Base-by-base conservation (phyloP, 2,329 filamentous ascomycete genomes). In the Fusarium sterilihyphosum region DNA sequence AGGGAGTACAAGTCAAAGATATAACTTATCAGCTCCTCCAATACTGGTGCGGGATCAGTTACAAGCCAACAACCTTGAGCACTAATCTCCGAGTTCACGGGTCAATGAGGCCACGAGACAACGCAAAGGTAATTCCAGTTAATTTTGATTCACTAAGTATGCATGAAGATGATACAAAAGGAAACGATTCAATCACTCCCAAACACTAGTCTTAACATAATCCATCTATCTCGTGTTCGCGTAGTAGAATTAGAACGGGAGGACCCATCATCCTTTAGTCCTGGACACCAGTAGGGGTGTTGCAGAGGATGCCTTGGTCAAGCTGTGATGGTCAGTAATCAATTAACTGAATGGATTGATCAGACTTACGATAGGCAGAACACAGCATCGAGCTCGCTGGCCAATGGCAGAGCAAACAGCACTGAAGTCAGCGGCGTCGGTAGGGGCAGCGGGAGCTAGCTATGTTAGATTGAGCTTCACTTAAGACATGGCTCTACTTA, bases 361-460 rank as follows among this genome's bases (percentile, higher is more conserved):
- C 3, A 13, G 18, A 73, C 76, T 64, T 46, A 77, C 77, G 14
- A 90, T 84, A 13, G 88, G 88, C 24, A 91, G 73, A 18, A 86
- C 80, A 73, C 89, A 91, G 86, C 89, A 91, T 75, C 87, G 87
- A 65, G 88, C 88, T 69, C 86, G 85, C 81, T 90, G 88, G 59
- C 88, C 88, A 10, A 84, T 82, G 10, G 75, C 83, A 6, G 87
- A 61, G 77, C 88, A 90, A 72, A 85, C 80, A 29, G 81, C 79
- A 43, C 83, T 80, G 80, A 90, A 88, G 66, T 83, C 78, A 29
- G 82, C 80, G 59, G 83, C 82, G 70, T 79, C 77, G 43, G 77
- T 76, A 20, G 87, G 86, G 9, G 79, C 75, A 2, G 62, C 37
- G 14, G 79, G 67, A 17, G 79, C 79, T 81, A 37, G 26, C 3